Percentiles rank a stretch among this genome's conserved stretches.
Evolutionary conservation across 164 flowering plant species (phyloP).

Genomic region (Sextonia rubra): DNA sequence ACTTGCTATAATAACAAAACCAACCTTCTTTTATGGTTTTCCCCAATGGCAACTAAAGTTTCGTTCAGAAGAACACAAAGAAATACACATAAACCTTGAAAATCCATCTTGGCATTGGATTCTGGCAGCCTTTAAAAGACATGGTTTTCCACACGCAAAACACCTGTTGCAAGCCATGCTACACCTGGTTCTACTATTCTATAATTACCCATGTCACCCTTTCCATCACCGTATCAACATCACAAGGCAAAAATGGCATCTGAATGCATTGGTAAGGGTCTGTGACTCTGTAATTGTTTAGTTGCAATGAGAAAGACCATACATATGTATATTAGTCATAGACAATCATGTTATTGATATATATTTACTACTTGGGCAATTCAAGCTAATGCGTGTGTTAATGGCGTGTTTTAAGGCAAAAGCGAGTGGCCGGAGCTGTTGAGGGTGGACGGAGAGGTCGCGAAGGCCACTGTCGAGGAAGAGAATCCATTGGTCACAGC

Average conservation of each 20-base stretch:
- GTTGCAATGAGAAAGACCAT: background rate
- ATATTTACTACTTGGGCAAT: background rate
- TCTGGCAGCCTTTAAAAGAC: too few relatives aligned
- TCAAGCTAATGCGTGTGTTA: background rate
- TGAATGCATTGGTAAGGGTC: background rate
- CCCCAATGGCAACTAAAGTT: background rate
- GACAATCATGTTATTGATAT: background rate
- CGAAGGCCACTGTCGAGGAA: slow-evolving; percentile 10
- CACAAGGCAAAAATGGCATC: background rate
- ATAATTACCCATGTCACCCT: background rate
- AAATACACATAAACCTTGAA: background rate
- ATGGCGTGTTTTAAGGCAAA: slow-evolving; percentile 12
- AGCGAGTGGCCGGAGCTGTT: slow-evolving; percentile 27
- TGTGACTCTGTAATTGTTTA: background rate
- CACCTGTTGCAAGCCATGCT: background rate
- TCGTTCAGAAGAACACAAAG: background rate
- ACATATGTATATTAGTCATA: too few relatives aligned
- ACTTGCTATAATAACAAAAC: too few relatives aligned
- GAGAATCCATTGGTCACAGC: slow-evolving; percentile 14
- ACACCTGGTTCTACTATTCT: background rate
- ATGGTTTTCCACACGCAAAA: background rate
- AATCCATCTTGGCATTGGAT: too few relatives aligned
- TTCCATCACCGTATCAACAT: background rate
- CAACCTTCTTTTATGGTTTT: too few relatives aligned
- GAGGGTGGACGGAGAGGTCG: slow-evolving; percentile 14